Evolutionary conservation across 371 early-diverging fungal species (phyloP).

Genomic region (Rhizopus sp.): DNA sequence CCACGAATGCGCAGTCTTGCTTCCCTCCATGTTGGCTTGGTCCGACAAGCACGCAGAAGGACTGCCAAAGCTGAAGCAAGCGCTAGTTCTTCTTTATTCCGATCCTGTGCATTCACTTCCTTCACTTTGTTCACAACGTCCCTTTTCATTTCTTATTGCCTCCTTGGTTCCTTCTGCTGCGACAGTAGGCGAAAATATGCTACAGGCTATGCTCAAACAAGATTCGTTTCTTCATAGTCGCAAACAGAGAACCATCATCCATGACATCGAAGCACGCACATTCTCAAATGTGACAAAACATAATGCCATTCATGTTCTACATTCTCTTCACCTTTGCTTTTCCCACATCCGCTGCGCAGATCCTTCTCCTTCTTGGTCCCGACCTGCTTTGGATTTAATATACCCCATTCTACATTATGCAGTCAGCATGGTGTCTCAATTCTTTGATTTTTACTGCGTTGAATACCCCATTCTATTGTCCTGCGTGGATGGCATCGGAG

Average conservation of each 20-base stretch:
- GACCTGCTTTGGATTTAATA: constrained; percentile 30
- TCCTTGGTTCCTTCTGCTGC: constrained; percentile 18
- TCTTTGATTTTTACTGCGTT: constrained; percentile 50
- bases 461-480: constrained; percentile 51
- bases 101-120: constrained; percentile 42
- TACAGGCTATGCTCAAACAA: constrained; percentile 8
- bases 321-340: constrained; percentile 43
- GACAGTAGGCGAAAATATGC: constrained; percentile 6
- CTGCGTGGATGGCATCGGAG: constrained; percentile 50
- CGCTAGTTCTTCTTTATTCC: constrained; percentile 32
- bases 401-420: constrained; percentile 41
- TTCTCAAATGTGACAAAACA: constrained; percentile 42
- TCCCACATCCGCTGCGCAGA: constrained; percentile 43
- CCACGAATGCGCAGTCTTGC: constrained; percentile 35
- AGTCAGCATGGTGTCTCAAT: constrained; percentile 33
- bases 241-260: constrained; percentile 10
- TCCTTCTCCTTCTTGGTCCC: constrained; percentile 47
- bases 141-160: constrained; percentile 37
- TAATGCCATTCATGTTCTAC: constrained; percentile 46
- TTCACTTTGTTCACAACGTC: constrained; percentile 38
- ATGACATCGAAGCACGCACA: constrained; percentile 25
- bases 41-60: constrained; percentile 31
- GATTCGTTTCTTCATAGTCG: constrained; percentile 16
- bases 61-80: constrained; percentile 25
- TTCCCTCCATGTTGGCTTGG: constrained; percentile 51